Percentiles rank a stretch among this genome's conserved stretches.
phyloP scores from a whole-genome alignment of 306 rosid genomes.

The Malus asiatica region DNA sequence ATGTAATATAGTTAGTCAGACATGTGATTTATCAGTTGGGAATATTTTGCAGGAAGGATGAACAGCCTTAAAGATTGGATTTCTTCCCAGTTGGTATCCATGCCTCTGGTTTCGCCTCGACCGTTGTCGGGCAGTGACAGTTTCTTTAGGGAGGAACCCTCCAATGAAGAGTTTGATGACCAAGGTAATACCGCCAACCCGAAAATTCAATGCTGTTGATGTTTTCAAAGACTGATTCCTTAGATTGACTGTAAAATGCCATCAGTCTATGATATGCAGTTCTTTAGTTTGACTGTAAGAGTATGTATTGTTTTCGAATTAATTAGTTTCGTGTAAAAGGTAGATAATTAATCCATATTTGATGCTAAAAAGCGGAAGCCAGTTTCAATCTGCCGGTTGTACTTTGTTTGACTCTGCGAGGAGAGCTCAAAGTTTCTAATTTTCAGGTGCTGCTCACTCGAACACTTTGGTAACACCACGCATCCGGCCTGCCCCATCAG shows the following conservation, averaged over 20 bases:
- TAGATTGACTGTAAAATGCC: neutral
- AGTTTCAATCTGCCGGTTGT: neutral
- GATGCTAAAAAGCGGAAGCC: neutral
- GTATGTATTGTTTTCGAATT: neutral
- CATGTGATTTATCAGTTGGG: neutral
- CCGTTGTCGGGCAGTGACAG: conserved; percentile 48
- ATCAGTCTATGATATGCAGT: neutral
- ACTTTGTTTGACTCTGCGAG: neutral
- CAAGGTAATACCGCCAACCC: conserved; percentile 48
- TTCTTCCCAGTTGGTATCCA: conserved; percentile 72
- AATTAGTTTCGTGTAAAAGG: neutral
- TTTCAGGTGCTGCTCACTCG: conserved; percentile 39
- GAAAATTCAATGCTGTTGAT: neutral
- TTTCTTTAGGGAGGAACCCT: conserved; percentile 36
- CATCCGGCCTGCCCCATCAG: conserved; percentile 20
- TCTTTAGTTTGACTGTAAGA: too few relatives aligned
- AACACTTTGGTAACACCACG: conserved; percentile 25
- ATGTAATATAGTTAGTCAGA: neutral
- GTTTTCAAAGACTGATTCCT: neutral
- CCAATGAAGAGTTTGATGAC: conserved; percentile 32
- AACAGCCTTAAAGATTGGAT: conserved; percentile 75
- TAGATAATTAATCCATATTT: neutral
- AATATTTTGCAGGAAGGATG: conserved; percentile 57
- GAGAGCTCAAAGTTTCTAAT: conserved; percentile 8
- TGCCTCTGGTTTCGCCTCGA: conserved; percentile 55